Evolutionary conservation across 176 grass and related monocot species (phyloP).

Genomic region (Phoenix dactylifera): DNA sequence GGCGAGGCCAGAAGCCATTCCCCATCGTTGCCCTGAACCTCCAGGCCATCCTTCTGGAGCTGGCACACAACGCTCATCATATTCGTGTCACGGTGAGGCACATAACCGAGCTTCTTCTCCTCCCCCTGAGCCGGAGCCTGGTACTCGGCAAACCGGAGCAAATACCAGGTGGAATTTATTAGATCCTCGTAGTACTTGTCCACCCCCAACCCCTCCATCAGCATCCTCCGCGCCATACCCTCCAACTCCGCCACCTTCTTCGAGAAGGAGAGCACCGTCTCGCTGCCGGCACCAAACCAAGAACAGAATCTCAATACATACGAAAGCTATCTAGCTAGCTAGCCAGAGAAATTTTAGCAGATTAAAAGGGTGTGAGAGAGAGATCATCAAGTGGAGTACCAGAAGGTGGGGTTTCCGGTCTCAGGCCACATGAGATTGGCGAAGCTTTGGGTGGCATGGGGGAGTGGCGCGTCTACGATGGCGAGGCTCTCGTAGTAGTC

Average conservation of each 20-base stretch:
- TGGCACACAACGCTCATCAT: slow-evolving; percentile 4
- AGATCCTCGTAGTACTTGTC: not conserved
- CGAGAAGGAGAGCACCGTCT: not conserved
- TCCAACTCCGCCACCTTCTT: slow-evolving; percentile 1
- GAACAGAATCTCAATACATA: no score
- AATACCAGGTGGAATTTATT: no score
- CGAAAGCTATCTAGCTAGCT: no score
- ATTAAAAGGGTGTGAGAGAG: no score
- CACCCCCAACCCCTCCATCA: slow-evolving; percentile 10
- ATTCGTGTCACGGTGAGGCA: no score
- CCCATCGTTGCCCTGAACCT: not conserved
- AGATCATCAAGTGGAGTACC: not conserved
- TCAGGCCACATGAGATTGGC: not conserved
- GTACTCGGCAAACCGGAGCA: no score
- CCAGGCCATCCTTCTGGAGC: slow-evolving; percentile 2
- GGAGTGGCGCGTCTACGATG: not conserved
- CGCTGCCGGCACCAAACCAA: no score
- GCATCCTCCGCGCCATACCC: slow-evolving; percentile 4
- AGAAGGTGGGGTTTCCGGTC: not conserved
- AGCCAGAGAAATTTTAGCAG: no score
- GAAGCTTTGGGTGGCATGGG: not conserved
- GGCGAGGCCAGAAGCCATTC: not conserved
- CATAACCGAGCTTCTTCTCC: no score
- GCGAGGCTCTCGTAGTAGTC: slow-evolving; percentile 9
- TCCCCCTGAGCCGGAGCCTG: no score